Evolutionary conservation across 352 stramenopile genomes (phyloP).

Genomic region (Phytopythium oedochilum): DNA sequence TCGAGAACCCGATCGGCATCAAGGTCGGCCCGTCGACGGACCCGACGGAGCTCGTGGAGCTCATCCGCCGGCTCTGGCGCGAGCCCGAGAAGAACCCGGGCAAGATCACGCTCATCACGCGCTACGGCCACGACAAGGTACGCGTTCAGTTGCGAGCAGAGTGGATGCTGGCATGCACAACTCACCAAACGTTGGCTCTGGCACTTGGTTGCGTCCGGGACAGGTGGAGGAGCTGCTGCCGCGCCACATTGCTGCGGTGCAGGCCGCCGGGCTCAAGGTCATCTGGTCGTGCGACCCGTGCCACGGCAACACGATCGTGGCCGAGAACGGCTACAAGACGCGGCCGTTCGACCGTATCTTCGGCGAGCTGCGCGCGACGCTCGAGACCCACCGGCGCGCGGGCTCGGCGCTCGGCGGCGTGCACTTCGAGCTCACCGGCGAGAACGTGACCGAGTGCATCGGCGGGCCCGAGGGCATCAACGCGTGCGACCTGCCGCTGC

Average conservation of each 20-base stretch:
- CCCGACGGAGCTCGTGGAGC: slow-evolving; percentile 91
- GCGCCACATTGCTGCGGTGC: slow-evolving; percentile 94
- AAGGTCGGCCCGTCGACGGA: slow-evolving; percentile 97
- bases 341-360: slow-evolving; percentile 96
- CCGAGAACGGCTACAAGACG: slow-evolving; percentile 95
- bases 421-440: slow-evolving; percentile 97
- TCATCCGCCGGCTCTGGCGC: slow-evolving; percentile 96
- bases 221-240: slow-evolving; percentile 88
- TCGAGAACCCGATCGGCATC: slow-evolving; percentile 98
- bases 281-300: slow-evolving; percentile 96
- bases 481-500: slow-evolving; percentile 89
- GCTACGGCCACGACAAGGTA: slow-evolving; percentile 94
- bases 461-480: slow-evolving; percentile 93
- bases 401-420: slow-evolving; percentile 92
- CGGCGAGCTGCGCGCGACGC: slow-evolving; percentile 95
- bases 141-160: neutral
- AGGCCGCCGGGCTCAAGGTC: slow-evolving; percentile 92
- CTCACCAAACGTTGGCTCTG: neutral
- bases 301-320: slow-evolving; percentile 99
- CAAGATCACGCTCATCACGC: slow-evolving; percentile 97
- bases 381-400: slow-evolving; percentile 96
- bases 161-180: neutral
- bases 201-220: neutral
- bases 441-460: slow-evolving; percentile 99
- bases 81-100: slow-evolving; percentile 90